Base-by-base conservation (phyloP, 306 rosid genomes). In the Dalbergia oliveri region DNA sequence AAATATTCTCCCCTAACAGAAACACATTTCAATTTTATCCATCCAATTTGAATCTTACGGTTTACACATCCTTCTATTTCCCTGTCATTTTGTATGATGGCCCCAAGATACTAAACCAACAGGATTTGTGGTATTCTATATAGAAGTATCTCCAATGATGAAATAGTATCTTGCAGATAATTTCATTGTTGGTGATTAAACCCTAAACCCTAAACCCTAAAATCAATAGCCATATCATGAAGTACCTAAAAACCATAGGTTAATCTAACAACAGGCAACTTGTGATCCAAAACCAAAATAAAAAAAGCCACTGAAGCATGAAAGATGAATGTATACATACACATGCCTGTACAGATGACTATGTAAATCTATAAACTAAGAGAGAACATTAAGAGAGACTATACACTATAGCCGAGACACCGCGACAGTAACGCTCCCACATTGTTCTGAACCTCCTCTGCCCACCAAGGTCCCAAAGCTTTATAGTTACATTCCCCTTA, bases 381-480 rank as follows among this genome's bases (percentile, higher is more conserved):
- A 78, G 58, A 81, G 63, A 26, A 78, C 69, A 49, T 12, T 11
- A 71, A 86, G 66, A 80, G 84, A 16, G 76, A 70, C 84, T 71
- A 82, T 91, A 93, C 98, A 95, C 92, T 80, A 95, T 95, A 64
- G 94, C 98, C 26, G 97, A 84, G 86, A 95, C 98, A 41, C 96
- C 99, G 4, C 99, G 97, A 61, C 99, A 93, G 78, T 95, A 95
- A 67, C 98, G 98, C 86, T 95, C 98, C 99, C 98, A 95, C 99
- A 95, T 93, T 31, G 97, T 79, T 15, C 97, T 88, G 79, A 94
- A 94, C 86, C 98, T 91, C 85, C 94, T 83, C 81, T 95, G 99
- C 60, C 99, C 98, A 80, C 99, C 99, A 71, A 95, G 98, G 80
- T 93, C 99, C 99, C 98, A 95, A 78, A 95, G 94, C 89, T 95